phyloP scores from a whole-genome alignment of 192 early-diverging fungal species.

The Backusella circina region DNA sequence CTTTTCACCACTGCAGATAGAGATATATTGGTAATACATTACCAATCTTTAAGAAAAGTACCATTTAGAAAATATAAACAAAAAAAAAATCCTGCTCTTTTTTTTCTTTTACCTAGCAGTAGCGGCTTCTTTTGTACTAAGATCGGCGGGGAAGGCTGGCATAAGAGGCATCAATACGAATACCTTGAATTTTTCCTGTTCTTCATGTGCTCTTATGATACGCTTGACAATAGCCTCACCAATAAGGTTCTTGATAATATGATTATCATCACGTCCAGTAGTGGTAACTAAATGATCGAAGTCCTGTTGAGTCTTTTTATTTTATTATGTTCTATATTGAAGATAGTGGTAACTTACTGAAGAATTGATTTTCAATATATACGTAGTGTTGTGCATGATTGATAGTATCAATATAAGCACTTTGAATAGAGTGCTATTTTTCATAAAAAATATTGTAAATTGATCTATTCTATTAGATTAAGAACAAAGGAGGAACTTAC shows the following conservation, averaged over 20 bases:
- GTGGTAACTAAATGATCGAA: conserved; percentile 42
- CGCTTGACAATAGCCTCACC: conserved; percentile 79
- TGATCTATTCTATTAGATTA: background rate
- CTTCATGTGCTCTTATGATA: conserved; percentile 63
- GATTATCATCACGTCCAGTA: conserved; percentile 33
- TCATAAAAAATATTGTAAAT: background rate
- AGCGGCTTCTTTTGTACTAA: conserved; percentile 68
- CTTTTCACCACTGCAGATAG: conserved; percentile 72
- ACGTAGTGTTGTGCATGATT: conserved; percentile 71
- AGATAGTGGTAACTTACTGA: conserved; percentile 58
- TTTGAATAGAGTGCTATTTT: conserved; percentile 67
- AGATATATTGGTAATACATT: conserved; percentile 79
- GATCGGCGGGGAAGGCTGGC: conserved; percentile 85
- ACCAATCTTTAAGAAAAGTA: conserved; percentile 45
- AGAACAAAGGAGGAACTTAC: conserved; percentile 14
- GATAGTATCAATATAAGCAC: conserved; percentile 76
- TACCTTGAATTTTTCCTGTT: conserved; percentile 68
- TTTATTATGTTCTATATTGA: background rate
- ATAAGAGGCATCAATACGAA: conserved; percentile 83
- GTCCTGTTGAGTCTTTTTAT: background rate
- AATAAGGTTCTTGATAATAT: conserved; percentile 75
- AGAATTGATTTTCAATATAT: conserved; percentile 93
- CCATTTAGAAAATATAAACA: too few species aligned
- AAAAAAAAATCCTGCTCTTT: background rate
- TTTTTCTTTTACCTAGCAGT: conserved; percentile 45